Evolutionary conservation across 2,329 filamentous ascomycete species (phyloP).

Genomic region (Hymenoscyphus occultus): DNA sequence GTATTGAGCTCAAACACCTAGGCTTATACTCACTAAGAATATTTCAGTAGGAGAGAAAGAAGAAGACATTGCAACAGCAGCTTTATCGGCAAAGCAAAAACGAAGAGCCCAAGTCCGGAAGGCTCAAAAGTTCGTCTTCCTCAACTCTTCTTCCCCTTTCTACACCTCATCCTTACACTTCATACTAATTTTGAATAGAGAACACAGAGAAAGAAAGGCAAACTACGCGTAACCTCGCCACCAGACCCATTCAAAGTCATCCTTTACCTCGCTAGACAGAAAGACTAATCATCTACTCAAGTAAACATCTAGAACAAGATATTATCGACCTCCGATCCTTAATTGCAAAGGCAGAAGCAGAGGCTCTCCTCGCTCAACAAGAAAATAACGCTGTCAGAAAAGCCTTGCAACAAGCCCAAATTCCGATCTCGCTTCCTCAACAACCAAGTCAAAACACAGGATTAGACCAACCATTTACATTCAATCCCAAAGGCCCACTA

Average conservation of each 20-base stretch:
- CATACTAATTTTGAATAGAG: conserved; percentile 20
- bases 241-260: neutral
- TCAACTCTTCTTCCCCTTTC: neutral
- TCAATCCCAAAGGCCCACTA: neutral
- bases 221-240: conserved; percentile 22
- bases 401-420: conserved; percentile 16
- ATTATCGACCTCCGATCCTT: conserved; percentile 29
- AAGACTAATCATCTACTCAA: neutral
- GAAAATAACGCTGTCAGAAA: conserved; percentile 29
- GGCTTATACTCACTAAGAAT: conserved; percentile 11
- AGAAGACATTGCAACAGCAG: conserved; percentile 14
- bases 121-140: conserved; percentile 28
- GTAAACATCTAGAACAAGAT: conserved; percentile 33
- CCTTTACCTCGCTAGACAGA: neutral
- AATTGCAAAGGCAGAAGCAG: conserved; percentile 25
- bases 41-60: conserved; percentile 10
- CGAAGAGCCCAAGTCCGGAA: conserved; percentile 33
- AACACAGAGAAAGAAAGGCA: conserved; percentile 34
- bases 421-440: conserved; percentile 13
- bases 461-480: neutral
- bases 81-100: conserved; percentile 27
- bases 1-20: neutral
- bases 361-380: conserved; percentile 21
- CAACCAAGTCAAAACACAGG: neutral
- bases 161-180: neutral